phyloP scores from a whole-genome alignment of 768 basidiomycete genomes.

The Xerocomus potaroensis region DNA sequence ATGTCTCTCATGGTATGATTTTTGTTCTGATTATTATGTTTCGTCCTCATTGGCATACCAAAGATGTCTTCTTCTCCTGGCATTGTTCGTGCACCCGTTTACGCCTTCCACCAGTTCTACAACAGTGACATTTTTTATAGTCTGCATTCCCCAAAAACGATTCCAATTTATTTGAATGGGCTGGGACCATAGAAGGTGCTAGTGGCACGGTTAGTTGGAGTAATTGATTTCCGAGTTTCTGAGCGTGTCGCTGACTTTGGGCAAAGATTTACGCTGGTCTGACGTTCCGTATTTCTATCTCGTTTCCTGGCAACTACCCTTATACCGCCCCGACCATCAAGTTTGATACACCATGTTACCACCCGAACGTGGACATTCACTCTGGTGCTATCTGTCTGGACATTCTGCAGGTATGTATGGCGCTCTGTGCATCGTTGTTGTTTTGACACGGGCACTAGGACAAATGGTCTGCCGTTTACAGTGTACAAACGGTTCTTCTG shows the following conservation, averaged over 20 bases:
- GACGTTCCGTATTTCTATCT: constrained; percentile 77
- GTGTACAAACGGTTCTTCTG: constrained; percentile 83
- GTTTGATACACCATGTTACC: constrained; percentile 87
- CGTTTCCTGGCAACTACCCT: constrained; percentile 86
- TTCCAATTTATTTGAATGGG: constrained; percentile 86
- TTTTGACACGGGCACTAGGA: constrained; percentile 44
- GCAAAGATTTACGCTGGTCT: constrained; percentile 72
- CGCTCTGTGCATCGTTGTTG: neutral
- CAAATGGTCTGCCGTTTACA: constrained; percentile 93
- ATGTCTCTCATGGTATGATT: constrained; percentile 83
- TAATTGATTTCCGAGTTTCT: neutral
- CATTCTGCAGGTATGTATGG: constrained; percentile 67
- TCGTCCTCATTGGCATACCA: constrained; percentile 6
- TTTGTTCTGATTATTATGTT: neutral
- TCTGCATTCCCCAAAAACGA: constrained; percentile 89
- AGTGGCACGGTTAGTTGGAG: constrained; percentile 56
- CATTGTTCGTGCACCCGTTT: constrained; percentile 53
- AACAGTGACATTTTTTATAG: constrained; percentile 35
- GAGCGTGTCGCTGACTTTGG: constrained; percentile 2
- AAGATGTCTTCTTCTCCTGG: constrained; percentile 90
- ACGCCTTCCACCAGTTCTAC: neutral
- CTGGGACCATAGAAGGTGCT: constrained; percentile 82
- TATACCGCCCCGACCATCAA: constrained; percentile 81
- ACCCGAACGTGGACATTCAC: constrained; percentile 83
- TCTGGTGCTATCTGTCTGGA: constrained; percentile 81